Evolutionary conservation across 2,329 filamentous ascomycete genomes (phyloP), one percentile per base, ranked within the genome.

Genomic region (Ceratocystis diversiconidia): DNA sequence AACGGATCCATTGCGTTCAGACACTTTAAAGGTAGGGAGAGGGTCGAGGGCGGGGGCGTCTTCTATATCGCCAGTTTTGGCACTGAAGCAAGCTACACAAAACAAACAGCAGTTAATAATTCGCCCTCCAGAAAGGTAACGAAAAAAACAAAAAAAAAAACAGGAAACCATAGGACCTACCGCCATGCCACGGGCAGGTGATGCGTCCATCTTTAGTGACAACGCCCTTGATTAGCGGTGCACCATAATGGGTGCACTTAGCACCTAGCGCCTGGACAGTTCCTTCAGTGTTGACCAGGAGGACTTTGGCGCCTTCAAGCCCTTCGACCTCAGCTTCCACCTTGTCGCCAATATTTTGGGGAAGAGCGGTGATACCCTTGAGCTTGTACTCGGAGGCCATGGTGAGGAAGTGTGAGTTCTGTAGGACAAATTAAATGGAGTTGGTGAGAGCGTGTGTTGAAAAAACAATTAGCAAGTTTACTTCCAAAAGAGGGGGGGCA

Each of bases 171-270:
- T 5, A 32, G 74, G 30, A 74, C 80, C 69, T 74, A 94, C 90
- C 90, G 78, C 92, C 92, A 74, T 97, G 92, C 94, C 94, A 97
- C 2, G 92, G 91, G 74, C 94, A 99, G 5, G 90, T 96, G 68
- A 99, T 76, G 62, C 90, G 82, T 4, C 94, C 94, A 70, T 88
- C 86, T 2, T 84, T 83, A 6, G 89, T 89, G 69, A 99, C 76
- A 6, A 97, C 86, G 64, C 94, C 94, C 70, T 92, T 90, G 64
- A 85, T 84, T 69, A 99, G 77, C 15, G 94, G 94, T 50, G 92
- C 94, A 43, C 94, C 92, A 73, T 95, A 97, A 76, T 97, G 92
- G 8, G 85, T 88, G 74, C 94, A 99, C 70, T 87, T 94, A 48
- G 90, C 79, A 44, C 89, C 91, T 44, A 95, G 75, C 36, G 92